Evolutionary conservation across 495 filamentous ascomycete genomes (phyloP), one percentile per base, ranked within the genome.

Genomic region (Hyaloscypha variabilis): DNA sequence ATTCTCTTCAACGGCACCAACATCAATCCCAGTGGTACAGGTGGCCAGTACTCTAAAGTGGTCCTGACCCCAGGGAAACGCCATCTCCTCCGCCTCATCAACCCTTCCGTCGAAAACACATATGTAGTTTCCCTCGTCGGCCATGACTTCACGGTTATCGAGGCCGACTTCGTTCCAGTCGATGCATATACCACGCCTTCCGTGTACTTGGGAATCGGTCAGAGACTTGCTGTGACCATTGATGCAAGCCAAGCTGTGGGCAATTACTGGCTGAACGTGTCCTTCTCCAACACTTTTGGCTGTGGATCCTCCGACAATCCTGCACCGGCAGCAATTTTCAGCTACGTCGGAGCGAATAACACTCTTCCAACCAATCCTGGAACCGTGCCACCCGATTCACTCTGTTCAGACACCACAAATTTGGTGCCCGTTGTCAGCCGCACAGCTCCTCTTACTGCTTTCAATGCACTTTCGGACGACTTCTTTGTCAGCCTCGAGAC

Each of bases 221-320:
- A 91, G 75, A 83, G 90, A 42, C 88, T 88, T 73, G 83, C 90
- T 64, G 78, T 91, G 10, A 85, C 88, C 62, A 81, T 91, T 55
- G 81, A 82, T 31, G 88, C 87, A 13, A 78, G 82, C 62, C 72
- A 85, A 67, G 73, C 13, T 10, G 8, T 39, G 2, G 55, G 26
- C 17, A 58, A 58, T 58, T 85, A 82, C 73, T 78, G 82, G 74
- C 70, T 84, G 2, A 71, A 51, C 23, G 49, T 51, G 19, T n/a
- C 49, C 49, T 51, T 51, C 49, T 51, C 49, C 4, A 51, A 51
- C 49, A 51, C 49, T 17, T 19, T 19, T 17, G 49, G 17, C 23
- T 51, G 49, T 51, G 49, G 49, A 19, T 5, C 49, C 19, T 51
- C 49, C 23, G 19, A 51, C 23, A 51, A 51, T 51, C 49, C 49